phyloP scores from a whole-genome alignment of 371 early-diverging fungal genomes.

The Syncephalis plumigaleata region DNA sequence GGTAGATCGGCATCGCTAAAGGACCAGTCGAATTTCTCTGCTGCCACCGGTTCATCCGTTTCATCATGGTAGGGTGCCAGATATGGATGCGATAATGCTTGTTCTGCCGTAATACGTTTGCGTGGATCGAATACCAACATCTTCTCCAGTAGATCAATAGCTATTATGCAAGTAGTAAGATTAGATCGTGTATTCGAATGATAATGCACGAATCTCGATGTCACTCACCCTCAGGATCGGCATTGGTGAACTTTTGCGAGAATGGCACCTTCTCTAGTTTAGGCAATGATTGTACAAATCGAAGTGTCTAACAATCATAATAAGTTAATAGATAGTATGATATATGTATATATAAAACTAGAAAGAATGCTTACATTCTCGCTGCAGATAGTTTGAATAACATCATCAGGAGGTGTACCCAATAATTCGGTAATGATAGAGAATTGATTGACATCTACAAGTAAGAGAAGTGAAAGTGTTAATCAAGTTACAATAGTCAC shows the following conservation, averaged over 20 bases:
- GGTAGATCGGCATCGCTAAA: slow-evolving; percentile 82
- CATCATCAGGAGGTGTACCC: slow-evolving; percentile 87
- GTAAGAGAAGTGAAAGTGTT: background rate
- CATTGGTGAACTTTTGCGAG: slow-evolving; percentile 41
- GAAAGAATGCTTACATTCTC: slow-evolving; percentile 43
- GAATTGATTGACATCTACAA: slow-evolving; percentile 75
- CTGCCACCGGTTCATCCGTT: slow-evolving; percentile 77
- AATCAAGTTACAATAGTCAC: background rate
- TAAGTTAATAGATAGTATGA: background rate
- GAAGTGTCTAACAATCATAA: slow-evolving; percentile 55
- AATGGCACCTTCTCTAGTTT: slow-evolving; percentile 66
- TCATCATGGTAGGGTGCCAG: slow-evolving; percentile 89
- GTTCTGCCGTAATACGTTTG: slow-evolving; percentile 72
- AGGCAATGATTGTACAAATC: slow-evolving; percentile 79
- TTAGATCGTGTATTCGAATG: background rate
- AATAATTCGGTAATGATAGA: slow-evolving; percentile 83
- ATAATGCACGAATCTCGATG: background rate
- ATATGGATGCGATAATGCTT: slow-evolving; percentile 72
- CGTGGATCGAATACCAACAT: slow-evolving; percentile 89
- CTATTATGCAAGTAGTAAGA: slow-evolving; percentile 15
- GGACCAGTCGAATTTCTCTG: slow-evolving; percentile 82
- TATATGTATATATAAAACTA: background rate
- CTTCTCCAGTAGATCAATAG: slow-evolving; percentile 74
- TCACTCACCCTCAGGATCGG: slow-evolving; percentile 27
- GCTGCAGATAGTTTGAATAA: slow-evolving; percentile 81